phyloP scores from a whole-genome alignment of 73 alveolate species.

The Paramecium biaurelia region DNA sequence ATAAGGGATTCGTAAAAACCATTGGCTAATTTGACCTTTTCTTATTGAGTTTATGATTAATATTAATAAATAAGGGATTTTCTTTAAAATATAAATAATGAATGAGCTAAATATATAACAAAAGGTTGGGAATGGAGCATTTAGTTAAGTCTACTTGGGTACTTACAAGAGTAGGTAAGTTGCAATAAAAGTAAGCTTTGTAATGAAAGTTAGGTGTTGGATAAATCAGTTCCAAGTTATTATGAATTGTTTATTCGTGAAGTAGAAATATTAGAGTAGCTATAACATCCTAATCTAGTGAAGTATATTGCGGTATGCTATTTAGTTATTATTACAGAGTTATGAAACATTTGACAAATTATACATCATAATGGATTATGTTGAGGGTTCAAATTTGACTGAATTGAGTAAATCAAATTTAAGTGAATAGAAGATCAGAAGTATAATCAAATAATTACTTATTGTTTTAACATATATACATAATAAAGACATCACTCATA shows the following conservation, averaged over 20 bases:
- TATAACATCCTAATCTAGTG: not conserved
- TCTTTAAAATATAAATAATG: not conserved
- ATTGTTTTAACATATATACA: constrained; percentile 15
- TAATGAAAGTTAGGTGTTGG: not conserved
- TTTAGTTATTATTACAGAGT: not conserved
- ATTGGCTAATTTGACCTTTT: not conserved
- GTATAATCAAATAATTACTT: not conserved
- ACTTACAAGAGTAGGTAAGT: not conserved
- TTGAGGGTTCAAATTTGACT: not conserved
- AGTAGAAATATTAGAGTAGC: not conserved
- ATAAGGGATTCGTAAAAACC: not conserved
- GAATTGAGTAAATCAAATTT: not conserved
- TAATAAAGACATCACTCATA: constrained; percentile 66
- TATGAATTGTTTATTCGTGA: not conserved
- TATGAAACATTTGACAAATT: constrained; percentile 4
- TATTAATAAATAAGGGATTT: not conserved
- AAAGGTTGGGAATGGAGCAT: not conserved
- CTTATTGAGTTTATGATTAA: not conserved
- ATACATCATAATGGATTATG: not conserved
- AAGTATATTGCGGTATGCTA: not conserved
- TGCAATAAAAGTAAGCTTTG: not conserved
- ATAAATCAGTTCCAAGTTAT: not conserved
- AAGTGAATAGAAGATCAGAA: not conserved
- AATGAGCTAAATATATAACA: not conserved
- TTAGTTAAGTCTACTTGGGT: not conserved